Evolutionary conservation across 1,284 basidiomycete genomes (phyloP).

Genomic region (Apiotrichum porosum): DNA sequence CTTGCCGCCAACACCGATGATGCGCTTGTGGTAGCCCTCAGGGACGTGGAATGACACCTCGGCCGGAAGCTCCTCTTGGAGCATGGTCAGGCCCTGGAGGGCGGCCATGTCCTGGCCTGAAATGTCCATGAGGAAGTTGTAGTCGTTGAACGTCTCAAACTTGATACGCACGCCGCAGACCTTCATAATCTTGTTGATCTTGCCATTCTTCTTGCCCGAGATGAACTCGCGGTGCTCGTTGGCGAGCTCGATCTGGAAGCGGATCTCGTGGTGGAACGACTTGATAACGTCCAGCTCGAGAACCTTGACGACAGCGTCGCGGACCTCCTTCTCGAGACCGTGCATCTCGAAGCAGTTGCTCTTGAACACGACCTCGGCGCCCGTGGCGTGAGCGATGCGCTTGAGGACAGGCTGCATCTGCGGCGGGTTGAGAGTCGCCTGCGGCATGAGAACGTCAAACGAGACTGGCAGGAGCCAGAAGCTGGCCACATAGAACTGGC

Average conservation of each 20-base stretch:
- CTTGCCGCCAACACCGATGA: slow-evolving; percentile 96
- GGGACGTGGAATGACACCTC: slow-evolving; percentile 99
- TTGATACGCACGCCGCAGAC: slow-evolving; percentile 95
- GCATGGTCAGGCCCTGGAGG: slow-evolving; percentile 77
- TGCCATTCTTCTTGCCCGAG: slow-evolving; percentile 95
- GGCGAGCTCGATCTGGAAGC: slow-evolving; percentile 96
- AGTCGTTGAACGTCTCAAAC: slow-evolving; percentile 96
- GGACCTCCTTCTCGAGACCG: slow-evolving; percentile 89
- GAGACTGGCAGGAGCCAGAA: slow-evolving; percentile 92
- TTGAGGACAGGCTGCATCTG: slow-evolving; percentile 82
- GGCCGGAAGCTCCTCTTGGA: slow-evolving; percentile 97
- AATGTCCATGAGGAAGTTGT: slow-evolving; percentile 97
- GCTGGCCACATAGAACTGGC: slow-evolving; percentile 91
- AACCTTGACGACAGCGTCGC: slow-evolving; percentile 76
- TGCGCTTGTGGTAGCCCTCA: slow-evolving; percentile 97
- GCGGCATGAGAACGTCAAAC: slow-evolving; percentile 83
- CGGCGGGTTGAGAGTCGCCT: slow-evolving; percentile 68
- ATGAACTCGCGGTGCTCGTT: slow-evolving; percentile 99
- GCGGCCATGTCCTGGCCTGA: slow-evolving; percentile 75
- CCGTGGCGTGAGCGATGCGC: slow-evolving; percentile 77
- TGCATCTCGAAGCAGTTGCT: slow-evolving; percentile 97
- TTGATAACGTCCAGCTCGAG: slow-evolving; percentile 88
- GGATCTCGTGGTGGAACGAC: slow-evolving; percentile 87
- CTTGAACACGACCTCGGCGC: slow-evolving; percentile 95
- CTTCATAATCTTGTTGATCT: slow-evolving; percentile 98